A percentile compares a stretch with the other conserved stretches of the same genome.
Conservation (phyloP, 2,329 filamentous ascomycete genomes). For the Pseudocercospora macadamiae region DNA sequence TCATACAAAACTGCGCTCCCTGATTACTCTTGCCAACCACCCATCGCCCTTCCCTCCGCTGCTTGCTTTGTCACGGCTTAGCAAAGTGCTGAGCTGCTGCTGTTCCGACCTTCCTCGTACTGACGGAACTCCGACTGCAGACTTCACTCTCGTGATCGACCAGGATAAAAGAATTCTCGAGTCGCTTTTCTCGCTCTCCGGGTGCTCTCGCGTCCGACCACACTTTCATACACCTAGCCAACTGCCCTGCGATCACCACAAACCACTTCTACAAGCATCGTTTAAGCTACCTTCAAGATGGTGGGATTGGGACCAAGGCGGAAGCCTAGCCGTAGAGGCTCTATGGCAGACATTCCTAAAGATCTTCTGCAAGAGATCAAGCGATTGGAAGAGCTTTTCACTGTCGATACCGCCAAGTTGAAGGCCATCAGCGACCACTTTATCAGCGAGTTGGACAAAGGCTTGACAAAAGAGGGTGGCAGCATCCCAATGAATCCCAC, state of each 20-base stretch:
- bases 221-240: no score
- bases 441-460: conserved; percentile 82
- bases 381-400: conserved; percentile 81
- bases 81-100: conserved; percentile 2
- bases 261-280: not conserved
- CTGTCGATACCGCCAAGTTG: conserved; percentile 74
- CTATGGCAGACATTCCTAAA: conserved; percentile 87
- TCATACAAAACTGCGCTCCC: no score
- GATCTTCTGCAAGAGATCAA: conserved; percentile 81
- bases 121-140: conserved; percentile 8
- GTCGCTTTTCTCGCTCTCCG: not conserved
- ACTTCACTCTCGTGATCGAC: conserved; percentile 5
- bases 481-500: conserved; percentile 98
- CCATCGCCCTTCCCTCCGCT: no score
- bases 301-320: conserved; percentile 66
- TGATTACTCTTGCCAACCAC: no score
- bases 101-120: not conserved
- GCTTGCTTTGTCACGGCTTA: conserved; percentile 16
- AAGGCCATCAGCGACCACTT: conserved; percentile 93
- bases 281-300: conserved; percentile 52
- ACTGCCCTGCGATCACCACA: no score
- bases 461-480: conserved; percentile 84
- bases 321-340: conserved; percentile 74
- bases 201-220: no score
- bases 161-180: not conserved